These are phyloP conservation scores for Arachnopeziza araneosa DNA, from an alignment of 2,329 filamentous ascomycete genomes.

Conservation along the genomic window DNA sequence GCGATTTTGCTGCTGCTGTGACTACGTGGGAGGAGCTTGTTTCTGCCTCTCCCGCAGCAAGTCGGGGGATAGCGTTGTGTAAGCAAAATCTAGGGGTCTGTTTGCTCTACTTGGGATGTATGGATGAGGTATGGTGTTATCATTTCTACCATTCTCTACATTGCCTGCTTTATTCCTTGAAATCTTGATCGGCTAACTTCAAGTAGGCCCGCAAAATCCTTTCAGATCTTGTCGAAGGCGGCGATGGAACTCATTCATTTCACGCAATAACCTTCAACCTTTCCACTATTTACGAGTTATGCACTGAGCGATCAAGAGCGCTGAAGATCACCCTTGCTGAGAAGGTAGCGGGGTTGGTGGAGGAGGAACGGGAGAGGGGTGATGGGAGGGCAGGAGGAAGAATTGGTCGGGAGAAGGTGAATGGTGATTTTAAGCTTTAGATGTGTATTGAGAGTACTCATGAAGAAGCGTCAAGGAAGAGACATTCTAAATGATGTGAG, in stretches of 20 bases:
- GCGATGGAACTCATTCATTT: slow-evolving; percentile 46
- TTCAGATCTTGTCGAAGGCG: slow-evolving; percentile 51
- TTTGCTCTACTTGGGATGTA: slow-evolving; percentile 71
- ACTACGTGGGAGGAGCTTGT: slow-evolving; percentile 52
- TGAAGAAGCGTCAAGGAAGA: background rate
- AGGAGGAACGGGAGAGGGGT: slow-evolving; percentile 1
- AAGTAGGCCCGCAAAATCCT: slow-evolving; percentile 58
- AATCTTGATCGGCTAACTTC: background rate
- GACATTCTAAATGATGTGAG: no score
- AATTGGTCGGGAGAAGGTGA: slow-evolving; percentile 28
- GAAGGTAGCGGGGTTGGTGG: slow-evolving; percentile 47
- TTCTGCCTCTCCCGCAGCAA: slow-evolving; percentile 19
- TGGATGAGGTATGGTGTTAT: slow-evolving; percentile 55
- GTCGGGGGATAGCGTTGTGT: slow-evolving; percentile 58
- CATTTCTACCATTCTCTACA: background rate
- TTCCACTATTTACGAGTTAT: slow-evolving; percentile 85
- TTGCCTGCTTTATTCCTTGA: background rate
- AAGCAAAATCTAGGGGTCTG: slow-evolving; percentile 80
- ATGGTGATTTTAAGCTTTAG: slow-evolving; percentile 31
- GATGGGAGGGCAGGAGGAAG: background rate
- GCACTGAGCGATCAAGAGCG: slow-evolving; percentile 67
- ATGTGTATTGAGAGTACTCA: background rate
- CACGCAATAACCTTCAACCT: slow-evolving; percentile 84
- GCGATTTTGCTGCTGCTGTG: slow-evolving; percentile 60
- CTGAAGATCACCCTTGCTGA: slow-evolving; percentile 69